A percentile compares a stretch with the other conserved stretches of the same genome.
phyloP scores from a whole-genome alignment of 768 basidiomycete species.

The Russula earlei region DNA sequence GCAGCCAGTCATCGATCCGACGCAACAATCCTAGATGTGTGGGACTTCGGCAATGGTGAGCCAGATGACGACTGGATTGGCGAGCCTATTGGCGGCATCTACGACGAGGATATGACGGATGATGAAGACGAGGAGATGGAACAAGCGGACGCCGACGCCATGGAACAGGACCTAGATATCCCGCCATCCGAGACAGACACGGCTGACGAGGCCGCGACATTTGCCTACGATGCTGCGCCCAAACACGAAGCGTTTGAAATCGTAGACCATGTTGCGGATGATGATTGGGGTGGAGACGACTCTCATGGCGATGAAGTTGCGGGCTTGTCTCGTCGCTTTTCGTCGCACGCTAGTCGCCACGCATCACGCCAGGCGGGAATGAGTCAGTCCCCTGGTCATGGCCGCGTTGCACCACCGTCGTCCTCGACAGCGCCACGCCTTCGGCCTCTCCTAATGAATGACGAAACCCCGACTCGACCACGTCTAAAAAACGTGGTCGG shows the following conservation, averaged over 20 bases:
- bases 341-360: neutral
- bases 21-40: slow-evolving; percentile 75
- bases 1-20: slow-evolving; percentile 82
- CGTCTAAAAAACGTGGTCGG: no score
- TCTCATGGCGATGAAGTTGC: neutral
- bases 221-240: slow-evolving; percentile 23
- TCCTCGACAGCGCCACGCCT: slow-evolving; percentile 12
- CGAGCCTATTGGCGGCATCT: slow-evolving; percentile 64
- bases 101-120: slow-evolving; percentile 58
- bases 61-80: slow-evolving; percentile 74
- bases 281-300: slow-evolving; percentile 9
- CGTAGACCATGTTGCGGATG: slow-evolving; percentile 8
- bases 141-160: slow-evolving; percentile 55
- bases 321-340: neutral
- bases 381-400: slow-evolving; percentile 7
- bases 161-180: slow-evolving; percentile 55
- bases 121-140: slow-evolving; percentile 43
- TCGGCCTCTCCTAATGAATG: no score
- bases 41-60: slow-evolving; percentile 72
- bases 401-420: slow-evolving; percentile 5
- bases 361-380: slow-evolving; percentile 5
- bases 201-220: slow-evolving; percentile 21
- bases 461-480: no score
- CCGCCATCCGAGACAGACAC: slow-evolving; percentile 20
- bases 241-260: neutral